These are phyloP conservation scores for Rhodotorula glutinis DNA, from an alignment of 1,284 basidiomycete genomes.

Conservation along the genomic window DNA sequence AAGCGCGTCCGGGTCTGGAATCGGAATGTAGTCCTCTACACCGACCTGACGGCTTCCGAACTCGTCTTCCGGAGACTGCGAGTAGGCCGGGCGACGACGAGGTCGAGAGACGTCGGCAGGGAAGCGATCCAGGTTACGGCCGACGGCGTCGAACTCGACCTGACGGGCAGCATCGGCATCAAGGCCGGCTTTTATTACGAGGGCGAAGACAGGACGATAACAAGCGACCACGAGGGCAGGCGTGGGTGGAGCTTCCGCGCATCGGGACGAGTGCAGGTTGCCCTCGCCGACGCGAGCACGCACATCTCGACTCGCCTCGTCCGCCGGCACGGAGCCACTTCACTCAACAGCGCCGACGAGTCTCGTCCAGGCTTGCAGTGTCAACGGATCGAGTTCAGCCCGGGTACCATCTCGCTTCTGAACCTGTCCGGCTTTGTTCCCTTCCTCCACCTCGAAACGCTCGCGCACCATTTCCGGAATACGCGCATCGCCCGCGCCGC, in stretches of 20 bases:
- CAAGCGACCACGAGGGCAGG: not conserved
- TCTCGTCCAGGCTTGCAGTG: conserved; percentile 6
- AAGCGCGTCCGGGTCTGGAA: not conserved
- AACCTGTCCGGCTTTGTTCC: conserved; percentile 12
- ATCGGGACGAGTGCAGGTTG: conserved; percentile 15
- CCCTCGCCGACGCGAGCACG: conserved; percentile 7
- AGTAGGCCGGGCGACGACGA: conserved; percentile 1
- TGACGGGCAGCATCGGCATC: conserved; percentile 16
- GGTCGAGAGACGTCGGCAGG: conserved; percentile 10
- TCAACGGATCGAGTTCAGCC: conserved; percentile 2
- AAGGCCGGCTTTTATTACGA: not conserved
- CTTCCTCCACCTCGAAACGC: conserved; percentile 1
- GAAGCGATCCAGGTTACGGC: conserved; percentile 13
- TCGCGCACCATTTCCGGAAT: conserved; percentile 13
- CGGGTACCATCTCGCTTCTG: conserved; percentile 19
- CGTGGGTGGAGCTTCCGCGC: not conserved
- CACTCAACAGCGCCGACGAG: not conserved
- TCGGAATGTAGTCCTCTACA: not conserved
- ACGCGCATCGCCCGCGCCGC: conserved; percentile 7
- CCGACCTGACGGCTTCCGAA: conserved; percentile 22
- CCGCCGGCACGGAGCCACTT: not conserved
- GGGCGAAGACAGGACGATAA: not conserved
- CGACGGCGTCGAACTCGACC: conserved; percentile 8
- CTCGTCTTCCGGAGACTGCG: conserved; percentile 16
- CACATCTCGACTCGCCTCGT: not conserved